These are phyloP conservation scores for Aspergillus glaucus DNA, from an alignment of 2,329 filamentous ascomycete genomes.

Conservation along the genomic window DNA sequence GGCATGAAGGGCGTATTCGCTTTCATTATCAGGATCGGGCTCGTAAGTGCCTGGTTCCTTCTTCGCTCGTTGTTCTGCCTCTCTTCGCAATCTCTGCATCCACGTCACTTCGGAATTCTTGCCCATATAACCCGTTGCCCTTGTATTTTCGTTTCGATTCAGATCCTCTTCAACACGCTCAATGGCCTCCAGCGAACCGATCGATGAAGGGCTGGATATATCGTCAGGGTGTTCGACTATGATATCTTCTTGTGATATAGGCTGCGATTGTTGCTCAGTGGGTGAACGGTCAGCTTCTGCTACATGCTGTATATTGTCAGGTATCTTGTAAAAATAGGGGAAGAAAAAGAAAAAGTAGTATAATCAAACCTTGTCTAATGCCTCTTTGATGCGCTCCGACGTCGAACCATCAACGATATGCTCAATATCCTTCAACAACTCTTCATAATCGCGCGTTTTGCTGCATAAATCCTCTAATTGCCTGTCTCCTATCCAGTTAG, in stretches of 20 bases:
- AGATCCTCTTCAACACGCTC: conserved; percentile 43
- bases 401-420: conserved; percentile 26
- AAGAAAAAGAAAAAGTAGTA: neutral
- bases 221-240: conserved; percentile 17
- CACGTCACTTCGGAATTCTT: conserved; percentile 43
- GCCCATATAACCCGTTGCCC: conserved; percentile 39
- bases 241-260: conserved; percentile 23
- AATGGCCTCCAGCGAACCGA: conserved; percentile 40
- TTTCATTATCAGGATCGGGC: conserved; percentile 22
- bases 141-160: conserved; percentile 29
- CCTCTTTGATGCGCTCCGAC: conserved; percentile 28
- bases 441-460: conserved; percentile 34
- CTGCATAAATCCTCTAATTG: conserved; percentile 29
- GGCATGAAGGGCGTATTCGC: conserved; percentile 27
- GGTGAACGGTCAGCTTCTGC: conserved; percentile 17
- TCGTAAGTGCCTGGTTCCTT: conserved; percentile 24
- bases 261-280: conserved; percentile 21
- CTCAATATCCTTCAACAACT: conserved; percentile 31
- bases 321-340: conserved; percentile 3
- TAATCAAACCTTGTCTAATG: conserved; percentile 32
- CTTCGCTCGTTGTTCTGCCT: conserved; percentile 29
- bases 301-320: conserved; percentile 15
- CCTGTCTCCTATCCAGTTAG: conserved; percentile 10
- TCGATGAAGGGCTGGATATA: conserved; percentile 25
- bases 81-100: conserved; percentile 37